phyloP scores from a whole-genome alignment of 371 early-diverging fungal species.

The Capillidium rhysosporum region DNA sequence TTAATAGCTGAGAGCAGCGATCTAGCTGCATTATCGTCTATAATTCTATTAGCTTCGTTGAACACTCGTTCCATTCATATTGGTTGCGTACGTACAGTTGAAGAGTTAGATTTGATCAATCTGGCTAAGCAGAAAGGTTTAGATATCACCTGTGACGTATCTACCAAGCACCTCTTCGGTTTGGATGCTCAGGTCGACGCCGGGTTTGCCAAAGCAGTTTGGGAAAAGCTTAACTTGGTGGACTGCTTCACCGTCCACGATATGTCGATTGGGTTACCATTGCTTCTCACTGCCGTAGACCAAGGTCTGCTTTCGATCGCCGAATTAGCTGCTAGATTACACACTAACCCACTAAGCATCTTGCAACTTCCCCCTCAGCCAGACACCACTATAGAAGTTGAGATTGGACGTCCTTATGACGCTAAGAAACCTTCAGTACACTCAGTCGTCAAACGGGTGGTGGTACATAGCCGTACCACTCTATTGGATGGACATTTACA shows the following conservation, averaged over 20 bases:
- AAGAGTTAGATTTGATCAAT: constrained; percentile 66
- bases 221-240: constrained; percentile 55
- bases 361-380: constrained; percentile 69
- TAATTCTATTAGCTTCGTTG: constrained; percentile 64
- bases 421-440: constrained; percentile 13
- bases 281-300: constrained; percentile 61
- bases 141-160: constrained; percentile 80
- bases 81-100: constrained; percentile 50
- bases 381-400: constrained; percentile 77
- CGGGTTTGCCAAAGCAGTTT: constrained; percentile 41
- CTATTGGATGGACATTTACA: constrained; percentile 51
- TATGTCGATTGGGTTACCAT: constrained; percentile 26
- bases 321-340: constrained; percentile 51
- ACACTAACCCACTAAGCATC: constrained; percentile 71
- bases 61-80: constrained; percentile 70
- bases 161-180: constrained; percentile 59
- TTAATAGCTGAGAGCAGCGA: constrained; percentile 67
- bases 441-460: constrained; percentile 67
- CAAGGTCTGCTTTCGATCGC: constrained; percentile 59
- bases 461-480: constrained; percentile 56
- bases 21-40: constrained; percentile 58
- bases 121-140: constrained; percentile 78
- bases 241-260: constrained; percentile 57
- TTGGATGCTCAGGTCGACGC: constrained; percentile 17
- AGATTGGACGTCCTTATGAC: constrained; percentile 29